Evolutionary conservation across 1,284 basidiomycete species (phyloP), one percentile per base, ranked within the genome.

Genomic region (Pseudozyma tsukubaensis): DNA sequence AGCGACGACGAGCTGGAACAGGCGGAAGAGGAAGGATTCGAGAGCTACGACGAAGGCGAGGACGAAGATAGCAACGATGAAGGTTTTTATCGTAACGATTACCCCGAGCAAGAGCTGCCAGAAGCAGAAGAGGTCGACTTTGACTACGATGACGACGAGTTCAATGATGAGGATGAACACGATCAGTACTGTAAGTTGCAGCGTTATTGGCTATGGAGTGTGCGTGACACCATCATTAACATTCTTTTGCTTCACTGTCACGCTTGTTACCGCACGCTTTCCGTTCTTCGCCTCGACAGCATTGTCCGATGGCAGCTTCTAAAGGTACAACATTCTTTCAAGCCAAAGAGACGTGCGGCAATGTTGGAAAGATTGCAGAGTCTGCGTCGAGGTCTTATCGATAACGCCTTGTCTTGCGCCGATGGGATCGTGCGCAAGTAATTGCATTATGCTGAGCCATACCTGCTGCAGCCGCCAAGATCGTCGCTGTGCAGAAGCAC

Each of bases 51-150:
- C 24, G 79, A 83, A n/a, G 81, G 78, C 5, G 78, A 78, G 49
- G 78, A 83, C 45, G 81, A 83, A 47, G 81, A 83, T 47, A 80
- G 77, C 65, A 83, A 83, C 59, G 80, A 82, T 50, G 81, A 83
- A 59, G 81, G 76, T n/a, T 83, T 76, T 50, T 83, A 82, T 59
- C 40, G 76, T 7, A 83, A 83, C 60, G 81, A 83, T 45, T 83
- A 83, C 39, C 81, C 81, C 4, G 81, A 82, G 36, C 66, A 74
- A 19, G 81, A 83, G 45, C 55, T 72, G 21, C 58, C 68, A 1
- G 73, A 78, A 35, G 77, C 76, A 1, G 77, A 80, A n/a, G 77
- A 79, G 44, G 52, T 72, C 14, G 72, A 72, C n/a, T 62, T 65
- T 39, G 76, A 61, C 40, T 63, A 55, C 10, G 72, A 70, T 29